A percentile compares a stretch with the other conserved stretches of the same genome.
phyloP scores from a whole-genome alignment of 208 protist species.

The Tetramitus jugosus region DNA sequence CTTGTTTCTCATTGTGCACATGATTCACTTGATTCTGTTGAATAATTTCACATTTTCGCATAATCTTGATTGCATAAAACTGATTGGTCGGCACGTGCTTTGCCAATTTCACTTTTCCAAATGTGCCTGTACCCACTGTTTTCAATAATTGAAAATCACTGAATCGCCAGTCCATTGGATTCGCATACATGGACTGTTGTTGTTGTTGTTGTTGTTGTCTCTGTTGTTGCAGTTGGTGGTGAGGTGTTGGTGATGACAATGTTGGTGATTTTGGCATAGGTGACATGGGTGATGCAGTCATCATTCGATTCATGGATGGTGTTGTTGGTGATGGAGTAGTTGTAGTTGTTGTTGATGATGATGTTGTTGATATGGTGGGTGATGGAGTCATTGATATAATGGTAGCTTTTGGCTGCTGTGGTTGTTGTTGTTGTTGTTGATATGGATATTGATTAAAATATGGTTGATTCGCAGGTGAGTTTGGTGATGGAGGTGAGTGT shows the following conservation, averaged over 20 bases:
- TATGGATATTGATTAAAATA: too few species aligned
- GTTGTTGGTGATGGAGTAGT: too few species aligned
- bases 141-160: slow-evolving; percentile 27
- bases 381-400: too few species aligned
- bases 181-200: neutral
- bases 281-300: too few species aligned
- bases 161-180: neutral
- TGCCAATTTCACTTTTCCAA: slow-evolving; percentile 50
- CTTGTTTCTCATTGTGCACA: slow-evolving; percentile 74
- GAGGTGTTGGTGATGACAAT: neutral
- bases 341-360: too few species aligned
- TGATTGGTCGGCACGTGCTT: slow-evolving; percentile 34
- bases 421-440: too few species aligned
- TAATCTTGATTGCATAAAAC: slow-evolving; percentile 55
- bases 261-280: too few species aligned
- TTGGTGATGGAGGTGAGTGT: too few species aligned
- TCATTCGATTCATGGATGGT: too few species aligned
- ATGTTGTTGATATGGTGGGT: too few species aligned
- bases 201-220: neutral
- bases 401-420: too few species aligned
- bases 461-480: too few species aligned
- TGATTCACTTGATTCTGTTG: slow-evolving; percentile 62
- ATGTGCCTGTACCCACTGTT: slow-evolving; percentile 57
- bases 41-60: slow-evolving; percentile 54
- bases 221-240: neutral